Evolutionary conservation across 345 rosid species (phyloP), one percentile per base, ranked within the genome.

Genomic region (Citrus trifoliata): DNA sequence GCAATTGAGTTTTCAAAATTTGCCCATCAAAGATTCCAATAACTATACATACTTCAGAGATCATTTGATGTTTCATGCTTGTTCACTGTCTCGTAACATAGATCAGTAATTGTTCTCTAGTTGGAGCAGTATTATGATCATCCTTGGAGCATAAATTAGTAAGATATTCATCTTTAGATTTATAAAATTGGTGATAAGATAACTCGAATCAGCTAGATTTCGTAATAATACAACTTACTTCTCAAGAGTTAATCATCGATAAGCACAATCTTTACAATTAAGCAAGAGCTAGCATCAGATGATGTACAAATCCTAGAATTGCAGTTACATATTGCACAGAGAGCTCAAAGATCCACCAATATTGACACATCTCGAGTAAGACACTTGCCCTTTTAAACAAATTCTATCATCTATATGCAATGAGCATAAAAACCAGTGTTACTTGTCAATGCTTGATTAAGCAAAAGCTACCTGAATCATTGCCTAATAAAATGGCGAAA

Each of bases 201-300:
- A 71, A 35, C 28, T 71, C 3, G 37, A 55, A 32, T 71, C 64
- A 22, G 46, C n/a, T 48, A 35, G 27, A 13, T 24, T 35, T 33
- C 13, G 21, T 8, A 19, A 27, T 19, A 10, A 22, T 38, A 67
- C 56, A 5, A 24, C 66, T 24, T 1, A 53, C 33, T 64, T 70
- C 67, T 7, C 28, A 35, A 74, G 25, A 76, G 70, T 48, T 27
- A 67, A 73, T 63, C 74, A 63, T 35, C 73, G 22, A 67, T 51
- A 53, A 38, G 27, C 27, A 37, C 73, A 14, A 53, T 2, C 69
- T 81, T 60, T 78, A 82, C 85, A 78, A 77, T 67, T 67, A 79
- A 4, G 71, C 28, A 37, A 48, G 69, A 72, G 27, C 73, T 77
- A 67, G 25, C 76, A 65, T 68, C 62, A 61, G 78, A 58, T 64